Base-by-base conservation (phyloP, 306 rosid genomes). In the Benincasa hispida region DNA sequence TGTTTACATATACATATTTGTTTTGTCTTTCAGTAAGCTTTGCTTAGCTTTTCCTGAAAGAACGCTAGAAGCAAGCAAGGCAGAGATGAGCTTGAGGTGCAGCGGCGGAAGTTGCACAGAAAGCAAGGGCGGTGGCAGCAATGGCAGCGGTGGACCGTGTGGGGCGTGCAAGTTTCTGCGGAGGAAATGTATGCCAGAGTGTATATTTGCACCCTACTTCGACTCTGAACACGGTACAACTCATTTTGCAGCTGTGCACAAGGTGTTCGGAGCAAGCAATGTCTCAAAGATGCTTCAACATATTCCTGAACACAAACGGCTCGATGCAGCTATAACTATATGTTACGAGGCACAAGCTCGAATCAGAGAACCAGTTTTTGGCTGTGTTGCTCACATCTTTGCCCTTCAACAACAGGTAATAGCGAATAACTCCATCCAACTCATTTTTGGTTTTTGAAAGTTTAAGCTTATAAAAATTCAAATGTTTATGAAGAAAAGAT, bases 91-190 rank as follows among this genome's bases (percentile, higher is more conserved):
- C 75, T 41, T 22, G 18, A 37, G 72, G 51, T 19, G 55, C 13
- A 25, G 21, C 1, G 22, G 56, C 0, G 75, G 75, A 24, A 14
- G 72, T 66, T 66, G 72, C 72, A n/a, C 28, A 17, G 28, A 45
- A 10, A 19, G 72, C 28, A 37, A 37, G 11, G 72, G 72, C 1
- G 27, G 74, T 13, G 10, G 67, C 55, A 47, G 53, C 53, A 47
- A 47, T 3, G 53, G 53, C 6, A 47, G 54, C n/a, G 47, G 54
- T 10, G 35, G 75, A 68, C 75, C 75, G 10, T 68, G 75, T 14
- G 75, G 75, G n/a, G 75, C 75, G 34, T 68, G 75, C 55, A 68
- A 68, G 35, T 68, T 68, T 68, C 56, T 68, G 21, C 35, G 75
- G 22, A 68, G 75, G 75, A 68, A 68, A 56, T 68, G 75, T 68